Percentiles rank a stretch among this genome's conserved stretches.
Conservation (phyloP, 495 filamentous ascomycete genomes). For the Penicillium salamii region DNA sequence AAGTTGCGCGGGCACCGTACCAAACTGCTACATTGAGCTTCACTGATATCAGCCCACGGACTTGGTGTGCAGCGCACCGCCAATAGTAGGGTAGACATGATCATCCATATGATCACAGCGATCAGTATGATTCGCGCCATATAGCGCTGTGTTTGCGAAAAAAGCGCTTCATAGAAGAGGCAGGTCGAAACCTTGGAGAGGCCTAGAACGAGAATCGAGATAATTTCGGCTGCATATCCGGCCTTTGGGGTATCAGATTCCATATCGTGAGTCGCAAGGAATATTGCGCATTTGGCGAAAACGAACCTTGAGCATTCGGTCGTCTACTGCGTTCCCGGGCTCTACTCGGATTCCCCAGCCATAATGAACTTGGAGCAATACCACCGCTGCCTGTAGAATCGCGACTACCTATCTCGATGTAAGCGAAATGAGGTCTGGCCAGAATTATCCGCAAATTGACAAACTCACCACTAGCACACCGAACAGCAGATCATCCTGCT, state of each 20-base stretch:
- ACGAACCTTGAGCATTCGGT: conserved; percentile 17
- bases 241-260: not conserved
- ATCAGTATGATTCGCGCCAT: conserved; percentile 8
- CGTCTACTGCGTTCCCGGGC: not conserved
- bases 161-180: conserved; percentile 12
- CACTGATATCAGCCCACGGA: conserved; percentile 6
- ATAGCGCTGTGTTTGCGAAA: conserved; percentile 7
- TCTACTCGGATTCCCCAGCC: conserved; percentile 20
- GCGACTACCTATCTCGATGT: conserved; percentile 8
- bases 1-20: too few species aligned
- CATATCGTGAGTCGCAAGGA: too few species aligned
- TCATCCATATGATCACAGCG: conserved; percentile 11
- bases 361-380: conserved; percentile 12
- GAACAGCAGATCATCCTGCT: conserved; percentile 24
- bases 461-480: conserved; percentile 16
- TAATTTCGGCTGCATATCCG: conserved; percentile 18
- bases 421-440: not conserved
- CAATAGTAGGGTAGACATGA: conserved; percentile 13
- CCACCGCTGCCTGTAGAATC: conserved; percentile 6
- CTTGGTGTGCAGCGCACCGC: conserved; percentile 6
- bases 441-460: not conserved
- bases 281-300: not conserved
- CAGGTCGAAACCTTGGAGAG: conserved; percentile 18
- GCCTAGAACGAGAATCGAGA: conserved; percentile 16
- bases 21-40: conserved; percentile 15